Percentiles rank a stretch among this genome's conserved stretches.
Evolutionary conservation across 208 protist genomes (phyloP).

Genomic region (Leishmania amazonensis): DNA sequence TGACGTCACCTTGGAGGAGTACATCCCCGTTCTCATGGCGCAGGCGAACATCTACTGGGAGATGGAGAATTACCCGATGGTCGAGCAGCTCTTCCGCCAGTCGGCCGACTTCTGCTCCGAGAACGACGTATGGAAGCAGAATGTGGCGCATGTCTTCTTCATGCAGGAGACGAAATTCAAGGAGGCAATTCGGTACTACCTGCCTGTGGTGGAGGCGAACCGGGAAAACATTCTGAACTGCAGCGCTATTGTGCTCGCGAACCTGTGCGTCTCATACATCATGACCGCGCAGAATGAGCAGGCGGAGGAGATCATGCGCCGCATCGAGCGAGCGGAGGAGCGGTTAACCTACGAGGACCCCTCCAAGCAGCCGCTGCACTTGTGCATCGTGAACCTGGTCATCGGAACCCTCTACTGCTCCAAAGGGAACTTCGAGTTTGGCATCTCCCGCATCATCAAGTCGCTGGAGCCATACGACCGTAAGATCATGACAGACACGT

Average conservation of each 20-base stretch:
- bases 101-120: constrained; percentile 96
- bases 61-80: constrained; percentile 96
- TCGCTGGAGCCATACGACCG: constrained; percentile 96
- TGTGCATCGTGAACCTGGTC: constrained; percentile 98
- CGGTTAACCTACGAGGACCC: constrained; percentile 78
- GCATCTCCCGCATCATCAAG: constrained; percentile 97
- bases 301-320: constrained; percentile 97
- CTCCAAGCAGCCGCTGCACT: constrained; percentile 93
- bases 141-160: constrained; percentile 98
- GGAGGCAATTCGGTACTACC: constrained; percentile 97
- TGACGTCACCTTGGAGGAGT: constrained; percentile 94
- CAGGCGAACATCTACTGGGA: constrained; percentile 99
- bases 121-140: constrained; percentile 97
- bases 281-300: constrained; percentile 97
- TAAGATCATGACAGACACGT: constrained; percentile 97
- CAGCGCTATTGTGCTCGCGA: constrained; percentile 96
- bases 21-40: constrained; percentile 96
- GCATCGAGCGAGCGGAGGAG: constrained; percentile 97
- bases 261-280: constrained; percentile 98
- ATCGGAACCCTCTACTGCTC: constrained; percentile 99
- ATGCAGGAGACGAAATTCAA: constrained; percentile 97
- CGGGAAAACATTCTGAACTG: constrained; percentile 93
- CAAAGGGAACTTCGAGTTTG: constrained; percentile 98
- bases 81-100: constrained; percentile 96
- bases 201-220: constrained; percentile 95